phyloP scores from a whole-genome alignment of 2,329 filamentous ascomycete genomes.

The Hymenoscyphus scutula region DNA sequence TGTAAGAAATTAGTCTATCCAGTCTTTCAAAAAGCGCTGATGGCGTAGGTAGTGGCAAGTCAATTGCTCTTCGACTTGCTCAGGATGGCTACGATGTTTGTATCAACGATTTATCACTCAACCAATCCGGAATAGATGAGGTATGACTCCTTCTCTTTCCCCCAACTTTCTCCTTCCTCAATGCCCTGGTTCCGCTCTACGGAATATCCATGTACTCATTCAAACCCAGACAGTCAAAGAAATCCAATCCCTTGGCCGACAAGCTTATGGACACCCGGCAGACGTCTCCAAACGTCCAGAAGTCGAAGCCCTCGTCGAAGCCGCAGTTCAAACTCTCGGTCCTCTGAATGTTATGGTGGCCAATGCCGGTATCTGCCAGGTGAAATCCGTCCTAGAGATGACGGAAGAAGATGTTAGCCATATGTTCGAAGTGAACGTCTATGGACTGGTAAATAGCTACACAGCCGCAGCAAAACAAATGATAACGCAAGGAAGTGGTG shows the following conservation, averaged over 20 bases:
- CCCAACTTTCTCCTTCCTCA: neutral
- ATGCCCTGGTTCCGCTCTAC: neutral
- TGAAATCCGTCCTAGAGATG: constrained; percentile 31
- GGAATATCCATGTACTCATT: neutral
- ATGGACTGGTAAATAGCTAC: constrained; percentile 65
- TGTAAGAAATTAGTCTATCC: constrained; percentile 32
- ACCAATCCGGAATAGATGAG: constrained; percentile 51
- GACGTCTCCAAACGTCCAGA: constrained; percentile 49
- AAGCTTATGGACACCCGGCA: constrained; percentile 53
- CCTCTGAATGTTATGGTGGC: constrained; percentile 34
- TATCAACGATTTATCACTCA: constrained; percentile 59
- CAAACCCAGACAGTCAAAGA: constrained; percentile 43
- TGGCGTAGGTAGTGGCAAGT: constrained; percentile 48
- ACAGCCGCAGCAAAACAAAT: constrained; percentile 61
- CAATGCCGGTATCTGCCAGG: constrained; percentile 35
- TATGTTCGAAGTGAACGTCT: constrained; percentile 65
- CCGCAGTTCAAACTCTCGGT: constrained; percentile 30
- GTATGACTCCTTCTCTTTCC: constrained; percentile 34
- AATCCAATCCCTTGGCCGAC: constrained; percentile 50
- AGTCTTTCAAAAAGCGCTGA: constrained; percentile 23
- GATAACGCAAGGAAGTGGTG: constrained; percentile 55
- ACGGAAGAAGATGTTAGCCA: constrained; percentile 35
- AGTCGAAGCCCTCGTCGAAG: constrained; percentile 32
- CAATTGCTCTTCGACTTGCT: constrained; percentile 62
- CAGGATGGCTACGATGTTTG: constrained; percentile 65